These are phyloP conservation scores for Yarrowia yakushimensis DNA, from an alignment of 805 yeast genomes.

Conservation along the genomic window DNA sequence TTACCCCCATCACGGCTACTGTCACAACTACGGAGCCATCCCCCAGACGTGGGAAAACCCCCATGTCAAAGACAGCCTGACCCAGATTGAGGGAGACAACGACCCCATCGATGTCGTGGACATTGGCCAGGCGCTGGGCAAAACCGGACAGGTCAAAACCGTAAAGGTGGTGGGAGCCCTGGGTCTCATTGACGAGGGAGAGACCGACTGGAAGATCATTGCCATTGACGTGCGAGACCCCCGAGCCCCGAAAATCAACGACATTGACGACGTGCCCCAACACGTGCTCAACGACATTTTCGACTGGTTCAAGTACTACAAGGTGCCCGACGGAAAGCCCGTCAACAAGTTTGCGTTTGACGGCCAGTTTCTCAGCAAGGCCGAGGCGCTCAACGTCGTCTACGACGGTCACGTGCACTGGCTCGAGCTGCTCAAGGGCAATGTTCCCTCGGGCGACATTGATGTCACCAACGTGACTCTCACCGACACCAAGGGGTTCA, in stretches of 20 bases:
- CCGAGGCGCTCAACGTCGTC: constrained; percentile 57
- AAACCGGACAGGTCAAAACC: constrained; percentile 69
- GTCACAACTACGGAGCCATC: constrained; percentile 64
- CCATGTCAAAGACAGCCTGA: constrained; percentile 46
- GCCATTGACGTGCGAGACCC: constrained; percentile 68
- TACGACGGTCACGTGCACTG: constrained; percentile 67
- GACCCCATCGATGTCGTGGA: constrained; percentile 96
- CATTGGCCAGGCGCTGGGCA: constrained; percentile 60
- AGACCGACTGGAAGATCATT: constrained; percentile 90
- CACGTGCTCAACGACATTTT: constrained; percentile 65
- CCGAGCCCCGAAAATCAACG: constrained; percentile 55
- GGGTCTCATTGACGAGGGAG: constrained; percentile 96
- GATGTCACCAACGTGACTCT: constrained; percentile 68
- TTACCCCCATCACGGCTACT: constrained; percentile 80
- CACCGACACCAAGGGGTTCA: constrained; percentile 50
- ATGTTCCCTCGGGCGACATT: constrained; percentile 52
- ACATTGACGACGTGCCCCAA: constrained; percentile 72
- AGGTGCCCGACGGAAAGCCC: constrained; percentile 78
- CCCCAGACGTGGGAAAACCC: constrained; percentile 96
- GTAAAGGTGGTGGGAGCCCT: constrained; percentile 92
- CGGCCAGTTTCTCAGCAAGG: constrained; percentile 59
- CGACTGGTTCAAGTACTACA: constrained; percentile 81
- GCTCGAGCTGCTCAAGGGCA: constrained; percentile 59
- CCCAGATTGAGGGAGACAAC: constrained; percentile 73
- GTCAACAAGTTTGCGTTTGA: constrained; percentile 70